Conservation (phyloP, 805 yeast genomes). For the Candida glaebosa region DNA sequence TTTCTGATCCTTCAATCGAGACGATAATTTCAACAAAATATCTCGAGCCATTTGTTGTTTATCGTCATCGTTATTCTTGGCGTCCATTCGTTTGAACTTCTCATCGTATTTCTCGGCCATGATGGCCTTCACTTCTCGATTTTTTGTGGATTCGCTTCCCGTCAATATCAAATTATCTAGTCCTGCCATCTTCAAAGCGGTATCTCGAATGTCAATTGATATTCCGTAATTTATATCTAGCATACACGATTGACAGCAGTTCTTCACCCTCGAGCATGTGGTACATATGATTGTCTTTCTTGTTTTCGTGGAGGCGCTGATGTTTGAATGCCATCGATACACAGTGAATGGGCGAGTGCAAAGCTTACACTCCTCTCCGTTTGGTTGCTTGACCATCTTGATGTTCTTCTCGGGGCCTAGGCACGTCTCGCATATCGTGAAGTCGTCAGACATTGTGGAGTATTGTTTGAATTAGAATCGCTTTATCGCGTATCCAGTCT, state of each 20-base stretch:
- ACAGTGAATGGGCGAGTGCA: conserved; percentile 85
- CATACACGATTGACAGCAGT: conserved; percentile 88
- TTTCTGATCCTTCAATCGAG: conserved; percentile 19
- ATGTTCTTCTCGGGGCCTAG: conserved; percentile 63
- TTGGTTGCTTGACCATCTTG: conserved; percentile 65
- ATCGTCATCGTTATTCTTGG: conserved; percentile 9
- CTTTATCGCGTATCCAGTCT: no score
- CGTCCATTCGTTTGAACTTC: conserved; percentile 35
- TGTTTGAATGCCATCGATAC: conserved; percentile 65
- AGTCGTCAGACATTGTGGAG: conserved; percentile 13
- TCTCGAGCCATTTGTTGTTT: conserved; percentile 39
- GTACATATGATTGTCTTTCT: conserved; percentile 69
- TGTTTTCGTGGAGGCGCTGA: conserved; percentile 37
- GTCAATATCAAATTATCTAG: conserved; percentile 22
- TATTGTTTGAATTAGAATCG: no score
- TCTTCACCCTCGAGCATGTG: conserved; percentile 73
- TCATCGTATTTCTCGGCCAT: conserved; percentile 48
- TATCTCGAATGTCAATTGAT: conserved; percentile 75
- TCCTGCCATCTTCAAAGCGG: conserved; percentile 72
- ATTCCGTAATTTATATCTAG: conserved; percentile 77
- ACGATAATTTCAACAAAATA: conserved; percentile 49
- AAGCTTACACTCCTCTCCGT: conserved; percentile 79
- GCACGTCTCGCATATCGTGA: conserved; percentile 69
- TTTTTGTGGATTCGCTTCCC: conserved; percentile 15
- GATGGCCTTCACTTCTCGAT: conserved; percentile 36